A percentile compares a stretch with the other conserved stretches of the same genome.
Conservation (phyloP, 2,329 filamentous ascomycete genomes). For the Pseudogymnoascus sp. region DNA sequence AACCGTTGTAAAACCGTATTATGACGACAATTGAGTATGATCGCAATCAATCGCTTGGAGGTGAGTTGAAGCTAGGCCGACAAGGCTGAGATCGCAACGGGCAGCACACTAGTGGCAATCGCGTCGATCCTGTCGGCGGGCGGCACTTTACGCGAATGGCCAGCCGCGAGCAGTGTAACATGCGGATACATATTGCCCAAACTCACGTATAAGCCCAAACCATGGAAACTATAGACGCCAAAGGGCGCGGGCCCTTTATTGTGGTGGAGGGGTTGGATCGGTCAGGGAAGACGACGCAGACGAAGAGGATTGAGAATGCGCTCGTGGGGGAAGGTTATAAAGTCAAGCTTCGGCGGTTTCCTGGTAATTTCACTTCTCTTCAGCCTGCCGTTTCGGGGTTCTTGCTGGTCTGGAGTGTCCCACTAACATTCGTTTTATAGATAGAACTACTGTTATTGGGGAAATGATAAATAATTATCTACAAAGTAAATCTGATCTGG, state of each 20-base stretch:
- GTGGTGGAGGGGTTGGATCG: constrained; percentile 66
- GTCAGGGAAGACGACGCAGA: constrained; percentile 67
- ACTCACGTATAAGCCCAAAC: background rate
- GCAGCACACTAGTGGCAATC: background rate
- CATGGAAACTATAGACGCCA: background rate
- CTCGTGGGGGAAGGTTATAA: constrained; percentile 43
- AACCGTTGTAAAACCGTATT: background rate
- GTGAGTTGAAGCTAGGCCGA: constrained; percentile 7
- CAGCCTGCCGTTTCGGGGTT: background rate
- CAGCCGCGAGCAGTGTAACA: background rate
- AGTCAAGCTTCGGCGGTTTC: constrained; percentile 56
- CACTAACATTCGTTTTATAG: constrained; percentile 32
- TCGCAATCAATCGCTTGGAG: background rate
- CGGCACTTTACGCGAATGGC: constrained; percentile 1
- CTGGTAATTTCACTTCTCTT: constrained; percentile 38
- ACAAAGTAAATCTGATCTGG: constrained; percentile 48
- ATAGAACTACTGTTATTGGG: constrained; percentile 60
- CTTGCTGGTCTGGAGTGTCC: constrained; percentile 8
- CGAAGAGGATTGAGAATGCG: constrained; percentile 45
- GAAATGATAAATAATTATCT: constrained; percentile 62
- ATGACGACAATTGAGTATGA: constrained; percentile 1
- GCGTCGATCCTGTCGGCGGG: background rate
- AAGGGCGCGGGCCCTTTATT: constrained; percentile 49
- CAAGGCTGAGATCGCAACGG: constrained; percentile 6
- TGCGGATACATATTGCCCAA: background rate